A percentile compares a stretch with the other conserved stretches of the same genome.
These are phyloP conservation scores for Gnomoniopsis smithogilvyi DNA, from an alignment of 2,329 filamentous ascomycete genomes.

Conservation along the genomic window DNA sequence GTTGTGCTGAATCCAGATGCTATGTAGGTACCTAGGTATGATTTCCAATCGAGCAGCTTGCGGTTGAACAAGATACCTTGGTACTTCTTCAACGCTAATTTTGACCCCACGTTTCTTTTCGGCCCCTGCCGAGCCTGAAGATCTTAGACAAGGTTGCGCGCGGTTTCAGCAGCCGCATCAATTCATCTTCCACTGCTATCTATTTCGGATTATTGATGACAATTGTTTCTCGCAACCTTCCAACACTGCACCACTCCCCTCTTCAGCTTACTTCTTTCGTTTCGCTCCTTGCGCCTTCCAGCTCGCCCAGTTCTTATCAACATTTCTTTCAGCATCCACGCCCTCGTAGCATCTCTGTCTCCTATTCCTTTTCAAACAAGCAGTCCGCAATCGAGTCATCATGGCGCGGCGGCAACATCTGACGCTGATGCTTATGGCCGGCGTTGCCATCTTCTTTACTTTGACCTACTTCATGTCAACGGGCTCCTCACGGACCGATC, in stretches of 20 bases:
- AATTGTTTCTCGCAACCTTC: not conserved
- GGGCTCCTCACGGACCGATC: constrained; percentile 17
- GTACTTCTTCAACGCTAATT: not conserved
- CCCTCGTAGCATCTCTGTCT: too few relatives aligned
- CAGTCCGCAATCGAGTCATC: not conserved
- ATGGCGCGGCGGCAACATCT: constrained; percentile 56
- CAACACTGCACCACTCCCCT: not conserved
- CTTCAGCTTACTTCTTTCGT: not conserved
- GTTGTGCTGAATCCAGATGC: too few relatives aligned
- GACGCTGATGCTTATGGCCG: constrained; percentile 50
- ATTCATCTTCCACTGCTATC: not conserved
- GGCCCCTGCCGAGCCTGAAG: constrained; percentile 6
- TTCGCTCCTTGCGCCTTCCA: not conserved
- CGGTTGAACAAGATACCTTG: not conserved
- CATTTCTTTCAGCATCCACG: not conserved
- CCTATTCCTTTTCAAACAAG: too few relatives aligned
- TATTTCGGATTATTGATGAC: not conserved
- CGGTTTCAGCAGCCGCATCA: constrained; percentile 3
- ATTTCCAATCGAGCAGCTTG: too few relatives aligned
- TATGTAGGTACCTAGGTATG: too few relatives aligned
- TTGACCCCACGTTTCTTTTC: constrained; percentile 6
- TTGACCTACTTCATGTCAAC: constrained; percentile 56
- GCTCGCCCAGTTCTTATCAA: not conserved
- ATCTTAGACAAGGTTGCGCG: not conserved
- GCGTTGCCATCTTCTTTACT: constrained; percentile 53